Conservation (phyloP, 768 basidiomycete genomes). For the Naganishia friedmannii region DNA sequence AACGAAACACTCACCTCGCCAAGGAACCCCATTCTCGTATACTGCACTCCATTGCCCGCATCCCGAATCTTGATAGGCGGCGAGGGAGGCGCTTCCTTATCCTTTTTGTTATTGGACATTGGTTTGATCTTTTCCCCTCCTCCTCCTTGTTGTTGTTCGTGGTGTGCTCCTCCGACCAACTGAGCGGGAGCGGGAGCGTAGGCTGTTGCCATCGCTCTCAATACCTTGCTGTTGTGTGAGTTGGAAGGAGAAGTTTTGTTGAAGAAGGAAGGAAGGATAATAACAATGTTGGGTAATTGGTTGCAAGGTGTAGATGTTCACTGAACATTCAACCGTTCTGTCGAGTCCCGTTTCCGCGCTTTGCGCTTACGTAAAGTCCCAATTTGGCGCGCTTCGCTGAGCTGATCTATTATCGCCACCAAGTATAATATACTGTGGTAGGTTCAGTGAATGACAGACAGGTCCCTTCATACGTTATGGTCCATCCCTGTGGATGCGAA, state of each 20-base stretch:
- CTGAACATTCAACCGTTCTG: background rate
- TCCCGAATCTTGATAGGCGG: conserved; percentile 28
- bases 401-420: too few relatives aligned
- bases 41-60: conserved; percentile 5
- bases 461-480: too few relatives aligned
- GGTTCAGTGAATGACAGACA: too few relatives aligned
- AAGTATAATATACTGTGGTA: too few relatives aligned
- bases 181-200: conserved; percentile 5
- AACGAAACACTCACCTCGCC: conserved; percentile 67
- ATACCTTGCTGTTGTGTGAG: background rate
- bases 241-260: background rate
- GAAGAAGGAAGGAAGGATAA: background rate
- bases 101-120: conserved; percentile 29
- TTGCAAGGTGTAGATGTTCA: conserved; percentile 9
- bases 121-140: conserved; percentile 21
- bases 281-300: background rate
- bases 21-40: conserved; percentile 64
- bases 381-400: too few relatives aligned
- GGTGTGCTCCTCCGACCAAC: background rate
- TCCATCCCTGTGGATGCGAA: too few relatives aligned
- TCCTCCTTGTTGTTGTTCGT: background rate
- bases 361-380: background rate
- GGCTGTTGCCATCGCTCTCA: conserved; percentile 2
- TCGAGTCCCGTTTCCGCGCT: background rate
- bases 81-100: conserved; percentile 14